Evolutionary conservation across 106 monocot genomes (phyloP), one percentile per base, ranked within the genome.

Genomic region (Agapanthus africanus): DNA sequence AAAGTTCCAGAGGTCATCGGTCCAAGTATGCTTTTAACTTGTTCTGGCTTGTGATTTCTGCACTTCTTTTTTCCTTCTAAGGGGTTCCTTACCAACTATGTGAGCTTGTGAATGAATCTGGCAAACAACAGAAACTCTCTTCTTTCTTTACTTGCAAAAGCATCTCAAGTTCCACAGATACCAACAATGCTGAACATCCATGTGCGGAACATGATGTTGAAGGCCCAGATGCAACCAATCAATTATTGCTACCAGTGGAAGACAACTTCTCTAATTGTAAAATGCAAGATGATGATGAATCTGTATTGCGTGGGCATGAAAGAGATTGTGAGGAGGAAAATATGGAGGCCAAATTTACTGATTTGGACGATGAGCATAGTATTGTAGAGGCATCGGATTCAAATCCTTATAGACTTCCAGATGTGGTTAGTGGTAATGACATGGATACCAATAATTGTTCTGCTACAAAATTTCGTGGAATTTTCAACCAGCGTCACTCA

Each of bases 41-140:
- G 22, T 50, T 3, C 40, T 22, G 3, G 25, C 0, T 68, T 40
- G 10, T 16, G 19, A 14, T 34, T n/a, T n/a, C n/a, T n/a, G 22
- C 7, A 13, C n/a, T 0, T 16, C 61, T n/a, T n/a, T n/a, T 35
- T 57, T 70, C 30, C 15, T 74, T 54, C 19, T 15, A 71, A 97
- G 95, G 83, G 70, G 62, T 70, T 75, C 83, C 87, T 13, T 99
- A 99, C 68, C 81, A 81, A 76, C 69, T 99, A 32, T 49, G 60
- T 37, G 80, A 87, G 57, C 66, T 60, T 62, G 33, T 61, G 5
- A 59, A 39, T 61, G 81, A 71, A 81, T 70, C 37, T 40, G 44
- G 63, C 49, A 93, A 90, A 59, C 92, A 92, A 32, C 79, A 75
- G 33, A 99, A 93, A 25, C 80, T 99, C 38, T 81, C 78, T 59